Evolutionary conservation across 257 asterid genomes (phyloP).

Genomic region (Coffea eugenioides): DNA sequence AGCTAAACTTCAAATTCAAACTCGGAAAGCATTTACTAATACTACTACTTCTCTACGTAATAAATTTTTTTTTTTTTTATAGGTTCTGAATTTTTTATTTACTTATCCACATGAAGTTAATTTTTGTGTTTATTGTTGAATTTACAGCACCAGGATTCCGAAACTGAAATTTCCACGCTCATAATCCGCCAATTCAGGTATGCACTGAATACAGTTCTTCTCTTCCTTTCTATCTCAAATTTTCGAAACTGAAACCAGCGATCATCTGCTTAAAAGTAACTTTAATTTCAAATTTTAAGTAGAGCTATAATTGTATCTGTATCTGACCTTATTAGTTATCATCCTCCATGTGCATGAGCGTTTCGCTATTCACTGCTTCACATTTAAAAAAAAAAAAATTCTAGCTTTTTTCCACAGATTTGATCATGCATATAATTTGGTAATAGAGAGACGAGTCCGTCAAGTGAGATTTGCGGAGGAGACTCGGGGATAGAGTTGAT

Average conservation of each 20-base stretch:
- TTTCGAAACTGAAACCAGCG: conserved; percentile 16
- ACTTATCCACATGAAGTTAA: too few species aligned
- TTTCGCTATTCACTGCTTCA: not conserved
- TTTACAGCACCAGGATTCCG: conserved; percentile 47
- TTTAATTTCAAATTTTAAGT: not conserved
- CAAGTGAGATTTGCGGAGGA: conserved; percentile 50
- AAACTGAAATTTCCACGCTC: conserved; percentile 47
- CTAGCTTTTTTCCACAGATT: too few species aligned
- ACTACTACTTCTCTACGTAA: too few species aligned
- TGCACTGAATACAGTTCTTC: not conserved
- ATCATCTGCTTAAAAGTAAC: not conserved
- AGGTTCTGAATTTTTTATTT: not conserved
- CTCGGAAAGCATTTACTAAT: not conserved
- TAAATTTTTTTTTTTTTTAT: too few species aligned
- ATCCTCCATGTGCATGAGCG: not conserved
- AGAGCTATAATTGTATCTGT: not conserved
- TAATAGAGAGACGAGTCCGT: conserved; percentile 47
- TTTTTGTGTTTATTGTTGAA: conserved; percentile 36
- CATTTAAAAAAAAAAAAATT: not conserved
- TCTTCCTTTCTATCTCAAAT: not conserved
- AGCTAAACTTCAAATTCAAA: conserved; percentile 22
- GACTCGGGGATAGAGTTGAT: conserved; percentile 34
- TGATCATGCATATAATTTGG: not conserved
- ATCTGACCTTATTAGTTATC: not conserved
- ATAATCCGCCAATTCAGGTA: conserved; percentile 52